These are phyloP conservation scores for Pseudotsuga menziesii DNA, from an alignment of 75 land plant genomes.

Conservation along the genomic window DNA sequence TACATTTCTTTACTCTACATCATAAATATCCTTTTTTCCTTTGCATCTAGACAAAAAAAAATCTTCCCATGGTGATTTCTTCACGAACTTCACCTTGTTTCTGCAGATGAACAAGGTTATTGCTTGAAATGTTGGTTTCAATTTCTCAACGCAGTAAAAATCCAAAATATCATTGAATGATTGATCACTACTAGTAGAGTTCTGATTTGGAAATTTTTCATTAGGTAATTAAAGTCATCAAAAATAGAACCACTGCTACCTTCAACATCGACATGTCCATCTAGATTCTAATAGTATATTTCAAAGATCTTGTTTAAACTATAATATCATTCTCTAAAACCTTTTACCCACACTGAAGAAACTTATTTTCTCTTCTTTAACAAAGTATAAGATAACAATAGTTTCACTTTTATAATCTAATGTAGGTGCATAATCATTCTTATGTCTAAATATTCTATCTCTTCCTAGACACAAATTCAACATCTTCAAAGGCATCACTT, in stretches of 20 bases:
- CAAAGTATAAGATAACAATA: constrained; percentile 15
- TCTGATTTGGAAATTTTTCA: constrained; percentile 39
- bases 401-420: background rate
- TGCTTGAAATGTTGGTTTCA: too few relatives aligned
- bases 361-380: constrained; percentile 19
- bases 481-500: constrained; percentile 18
- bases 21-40: too few relatives aligned
- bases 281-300: constrained; percentile 51
- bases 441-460: background rate
- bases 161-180: too few relatives aligned
- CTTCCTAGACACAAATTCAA: constrained; percentile 10
- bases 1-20: too few relatives aligned
- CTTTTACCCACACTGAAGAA: constrained; percentile 45
- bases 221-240: too few relatives aligned
- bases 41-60: too few relatives aligned
- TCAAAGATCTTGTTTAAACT: constrained; percentile 31
- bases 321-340: constrained; percentile 42
- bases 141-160: too few relatives aligned
- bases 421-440: constrained; percentile 1
- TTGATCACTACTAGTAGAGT: constrained; percentile 26
- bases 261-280: constrained; percentile 20
- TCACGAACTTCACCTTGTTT: too few relatives aligned
- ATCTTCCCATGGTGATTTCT: too few relatives aligned
- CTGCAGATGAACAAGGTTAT: too few relatives aligned
- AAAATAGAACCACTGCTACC: constrained; percentile 21